phyloP scores from a whole-genome alignment of 2,329 filamentous ascomycete species.

The Neonectria neomacrospora region DNA sequence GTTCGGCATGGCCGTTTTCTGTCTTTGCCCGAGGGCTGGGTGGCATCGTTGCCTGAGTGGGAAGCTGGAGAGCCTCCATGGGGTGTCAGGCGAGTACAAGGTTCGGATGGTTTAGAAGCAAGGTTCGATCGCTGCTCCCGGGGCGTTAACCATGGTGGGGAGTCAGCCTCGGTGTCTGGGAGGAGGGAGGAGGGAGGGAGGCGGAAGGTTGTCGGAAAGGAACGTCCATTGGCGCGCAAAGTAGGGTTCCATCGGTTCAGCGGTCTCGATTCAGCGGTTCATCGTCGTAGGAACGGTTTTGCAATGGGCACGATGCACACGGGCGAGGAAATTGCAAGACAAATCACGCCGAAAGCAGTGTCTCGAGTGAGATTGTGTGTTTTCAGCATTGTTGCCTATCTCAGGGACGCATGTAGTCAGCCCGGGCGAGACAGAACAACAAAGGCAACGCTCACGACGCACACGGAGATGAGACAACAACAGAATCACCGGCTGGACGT shows the following conservation, averaged over 20 bases:
- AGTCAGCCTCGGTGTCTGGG: not conserved
- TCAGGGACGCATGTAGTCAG: not conserved
- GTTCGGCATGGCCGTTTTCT: conserved; percentile 4
- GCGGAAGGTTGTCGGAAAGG: not conserved
- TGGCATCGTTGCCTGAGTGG: not conserved
- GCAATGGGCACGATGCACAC: not conserved
- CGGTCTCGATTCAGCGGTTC: not conserved
- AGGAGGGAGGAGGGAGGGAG: no score
- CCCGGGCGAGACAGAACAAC: not conserved
- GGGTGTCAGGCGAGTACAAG: not conserved
- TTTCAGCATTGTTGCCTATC: not conserved
- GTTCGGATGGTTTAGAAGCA: conserved; percentile 2
- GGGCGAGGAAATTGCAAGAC: not conserved
- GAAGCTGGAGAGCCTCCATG: not conserved
- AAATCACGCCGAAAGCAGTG: not conserved
- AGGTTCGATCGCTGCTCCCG: conserved; percentile 21
- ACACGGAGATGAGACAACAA: not conserved
- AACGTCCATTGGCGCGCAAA: not conserved
- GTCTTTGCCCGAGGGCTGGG: not conserved
- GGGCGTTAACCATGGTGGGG: not conserved
- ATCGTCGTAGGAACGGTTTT: not conserved
- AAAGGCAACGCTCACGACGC: not conserved
- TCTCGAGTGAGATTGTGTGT: conserved; percentile 1
- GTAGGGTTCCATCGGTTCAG: not conserved
- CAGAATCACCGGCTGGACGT: not conserved